These are phyloP conservation scores for Schizophyllum commune DNA, from an alignment of 1,284 basidiomycete species.

Conservation along the genomic window DNA sequence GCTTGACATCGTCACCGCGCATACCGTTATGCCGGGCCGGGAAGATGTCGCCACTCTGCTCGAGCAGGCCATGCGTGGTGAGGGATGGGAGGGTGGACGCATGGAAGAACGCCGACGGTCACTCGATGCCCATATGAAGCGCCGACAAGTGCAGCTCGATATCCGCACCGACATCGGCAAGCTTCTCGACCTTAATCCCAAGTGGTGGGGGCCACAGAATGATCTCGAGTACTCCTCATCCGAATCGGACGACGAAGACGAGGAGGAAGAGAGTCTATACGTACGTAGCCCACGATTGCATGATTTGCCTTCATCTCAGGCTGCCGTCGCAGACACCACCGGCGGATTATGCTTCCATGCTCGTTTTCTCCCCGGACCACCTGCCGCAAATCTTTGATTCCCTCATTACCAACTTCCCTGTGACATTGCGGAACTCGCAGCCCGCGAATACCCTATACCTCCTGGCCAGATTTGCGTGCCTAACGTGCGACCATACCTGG, in stretches of 20 bases:
- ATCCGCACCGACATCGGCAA: constrained; percentile 49
- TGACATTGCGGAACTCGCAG: constrained; percentile 61
- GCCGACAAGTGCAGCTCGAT: constrained; percentile 41
- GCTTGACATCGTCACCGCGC: constrained; percentile 78
- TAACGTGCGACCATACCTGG: constrained; percentile 83
- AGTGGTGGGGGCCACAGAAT: constrained; percentile 56
- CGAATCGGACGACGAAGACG: constrained; percentile 41
- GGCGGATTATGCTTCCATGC: constrained; percentile 73
- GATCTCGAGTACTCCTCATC: constrained; percentile 29
- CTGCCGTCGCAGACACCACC: constrained; percentile 50
- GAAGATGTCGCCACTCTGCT: constrained; percentile 75
- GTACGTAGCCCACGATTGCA: constrained; percentile 43
- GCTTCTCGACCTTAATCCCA: constrained; percentile 44
- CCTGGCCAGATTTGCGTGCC: constrained; percentile 80
- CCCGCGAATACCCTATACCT: constrained; percentile 81
- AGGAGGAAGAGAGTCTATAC: constrained; percentile 38
- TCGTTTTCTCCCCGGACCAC: constrained; percentile 80
- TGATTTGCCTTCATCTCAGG: constrained; percentile 3
- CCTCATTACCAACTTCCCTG: constrained; percentile 66
- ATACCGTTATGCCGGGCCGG: constrained; percentile 70
- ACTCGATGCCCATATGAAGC: constrained; percentile 50
- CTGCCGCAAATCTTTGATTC: constrained; percentile 76
- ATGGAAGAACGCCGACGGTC: constrained; percentile 55
- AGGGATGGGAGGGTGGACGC: constrained; percentile 63
- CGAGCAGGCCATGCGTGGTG: constrained; percentile 73